phyloP scores from a whole-genome alignment of 305 asterid genomes.

The Fraxinus albicans region DNA sequence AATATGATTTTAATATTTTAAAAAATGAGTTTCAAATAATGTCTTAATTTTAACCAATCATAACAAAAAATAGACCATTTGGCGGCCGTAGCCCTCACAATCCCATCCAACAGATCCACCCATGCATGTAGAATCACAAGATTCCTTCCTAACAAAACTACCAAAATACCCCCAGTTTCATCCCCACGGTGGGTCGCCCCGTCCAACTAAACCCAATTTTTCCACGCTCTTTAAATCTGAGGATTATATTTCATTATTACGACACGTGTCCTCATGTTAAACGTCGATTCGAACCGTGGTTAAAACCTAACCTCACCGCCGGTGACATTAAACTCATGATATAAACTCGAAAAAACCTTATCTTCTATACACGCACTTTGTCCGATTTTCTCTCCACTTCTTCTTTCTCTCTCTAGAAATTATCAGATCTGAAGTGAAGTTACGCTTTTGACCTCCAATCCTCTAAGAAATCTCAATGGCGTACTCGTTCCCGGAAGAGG shows the following conservation, averaged over 20 bases:
- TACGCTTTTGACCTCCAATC: conserved; percentile 30
- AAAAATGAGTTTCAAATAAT: not conserved
- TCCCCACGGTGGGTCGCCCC: not conserved
- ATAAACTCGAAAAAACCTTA: conserved; percentile 47
- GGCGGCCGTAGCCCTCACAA: conserved; percentile 21
- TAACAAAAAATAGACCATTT: not conserved
- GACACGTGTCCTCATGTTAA: conserved; percentile 31
- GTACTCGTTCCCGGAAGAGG: conserved; percentile 88
- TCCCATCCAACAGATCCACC: conserved; percentile 43
- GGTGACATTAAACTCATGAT: conserved; percentile 31
- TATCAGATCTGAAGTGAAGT: conserved; percentile 40
- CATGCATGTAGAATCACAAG: conserved; percentile 45
- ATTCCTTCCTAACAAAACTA: conserved; percentile 24
- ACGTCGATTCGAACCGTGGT: conserved; percentile 30
- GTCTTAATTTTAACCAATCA: not conserved
- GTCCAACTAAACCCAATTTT: not conserved
- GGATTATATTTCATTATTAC: conserved; percentile 12
- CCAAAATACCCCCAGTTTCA: not conserved
- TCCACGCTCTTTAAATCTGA: conserved; percentile 30
- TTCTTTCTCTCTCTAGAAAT: not conserved
- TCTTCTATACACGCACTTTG: conserved; percentile 46
- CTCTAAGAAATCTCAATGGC: conserved; percentile 46
- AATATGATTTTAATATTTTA: no score
- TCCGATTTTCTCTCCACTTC: not conserved
- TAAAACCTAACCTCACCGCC: conserved; percentile 36